Evolutionary conservation across 163 green algal genomes (phyloP), one percentile per base, ranked within the genome.

Genomic region (Volvox carteri): DNA sequence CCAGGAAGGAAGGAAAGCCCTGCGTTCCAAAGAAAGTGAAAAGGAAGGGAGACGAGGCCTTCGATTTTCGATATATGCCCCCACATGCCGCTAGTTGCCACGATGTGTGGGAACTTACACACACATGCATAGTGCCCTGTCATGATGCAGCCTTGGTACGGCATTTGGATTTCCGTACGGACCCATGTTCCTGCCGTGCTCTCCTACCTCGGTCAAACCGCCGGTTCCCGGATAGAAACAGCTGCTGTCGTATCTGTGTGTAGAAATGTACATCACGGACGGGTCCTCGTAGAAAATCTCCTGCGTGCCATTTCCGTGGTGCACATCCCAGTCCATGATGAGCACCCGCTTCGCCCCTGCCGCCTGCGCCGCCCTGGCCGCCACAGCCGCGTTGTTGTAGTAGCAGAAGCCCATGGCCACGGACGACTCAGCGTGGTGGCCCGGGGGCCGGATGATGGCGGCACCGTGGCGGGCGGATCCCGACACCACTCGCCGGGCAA

Each of bases 381-480:
- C 97, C 58, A 99, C 93, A 9, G 94, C 97, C 1, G 96, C 97
- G 77, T 98, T 98, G 94, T 99, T 99, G 95, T 97, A 98, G 89
- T 98, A 97, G 94, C 97, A 99, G 93, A 99, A 99, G 67, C 97
- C 97, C 97, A 99, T 98, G 75, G 97, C 94, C 11, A 93, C 90
- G 48, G 84, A 90, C 35, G 79, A 92, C 92, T 98, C 97, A 5
- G 97, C 97, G 89, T 99, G 97, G 92, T 99, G 97, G 18, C 97
- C 96, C 1, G 97, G 97, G 0, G 97, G 97, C 9, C 97, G 94
- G 62, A 99, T 96, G 46, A 99, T 96, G 30, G 97, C 97, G 18
- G 96, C 93, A 0, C 90, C 93, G 42, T 90, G 56, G 9, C 87
- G 84, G 18, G 90, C 86, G n/a, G 87, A 72, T 39, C 92, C 92